Base-by-base conservation (phyloP, 805 yeast species). In the Kazachstania bromeliacearum region DNA sequence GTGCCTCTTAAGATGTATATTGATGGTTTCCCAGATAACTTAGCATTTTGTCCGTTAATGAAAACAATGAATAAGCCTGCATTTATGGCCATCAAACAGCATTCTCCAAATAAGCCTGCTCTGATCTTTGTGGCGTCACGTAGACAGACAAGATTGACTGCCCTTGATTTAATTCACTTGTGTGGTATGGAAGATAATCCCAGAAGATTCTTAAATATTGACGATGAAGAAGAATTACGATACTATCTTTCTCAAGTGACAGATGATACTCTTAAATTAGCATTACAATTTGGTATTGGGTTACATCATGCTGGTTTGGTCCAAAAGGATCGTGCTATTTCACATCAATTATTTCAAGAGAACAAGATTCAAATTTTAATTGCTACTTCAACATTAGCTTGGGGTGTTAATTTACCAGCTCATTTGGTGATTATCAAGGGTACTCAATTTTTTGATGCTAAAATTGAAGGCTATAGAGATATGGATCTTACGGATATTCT, bases 381-480 rank as follows among this genome's bases (percentile, higher is more conserved):
- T 50, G 89, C 96, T 61, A 92, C 99, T 0, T 94, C 98, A 1
- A 92, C 99, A 0, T 72, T 92, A 40, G 99, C 99, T 0, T 92
- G 99, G 99, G 99, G 99, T 72, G 97, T 92, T 19, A 92, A 92
- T 54, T 67, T 94, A 41, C 99, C 99, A 3, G 98, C 98, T 3
- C 96, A 96, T 2, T 92, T 87, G n/a, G 99, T 92, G 14, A 82
- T 92, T 43, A 78, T 92, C 23, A 92, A 92, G 51, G 99, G 99
- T 3, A 92, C 99, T 0, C 96, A 92, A 55, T 85, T 92, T 3
- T 92, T 87, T 55, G 95, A 92, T 55, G 73, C 96, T 0, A 85
- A 88, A 53, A 80, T 80, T 28, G 96, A 96, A 67, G 97, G 97
- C 0, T 85, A 79, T 52, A 78, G 81, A 10, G 99, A 92, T 54